Conservation (phyloP, 768 basidiomycete genomes). For the Pisolithus albus region DNA sequence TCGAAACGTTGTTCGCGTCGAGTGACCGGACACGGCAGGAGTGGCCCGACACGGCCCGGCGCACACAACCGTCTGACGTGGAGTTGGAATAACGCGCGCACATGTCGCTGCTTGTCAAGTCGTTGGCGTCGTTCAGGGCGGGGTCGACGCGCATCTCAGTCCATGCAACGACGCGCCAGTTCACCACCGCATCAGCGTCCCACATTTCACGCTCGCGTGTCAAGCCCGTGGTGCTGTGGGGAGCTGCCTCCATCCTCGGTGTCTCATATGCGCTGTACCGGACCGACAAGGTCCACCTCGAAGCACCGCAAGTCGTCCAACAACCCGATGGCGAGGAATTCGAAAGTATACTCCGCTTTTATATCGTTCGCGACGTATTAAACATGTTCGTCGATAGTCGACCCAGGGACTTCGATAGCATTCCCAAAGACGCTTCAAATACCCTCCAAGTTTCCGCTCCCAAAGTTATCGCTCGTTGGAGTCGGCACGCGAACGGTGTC, state of each 20-base stretch:
- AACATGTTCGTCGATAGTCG: conserved; percentile 36
- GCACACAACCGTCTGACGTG: too few relatives aligned
- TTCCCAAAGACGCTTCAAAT: conserved; percentile 64
- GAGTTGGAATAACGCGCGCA: too few relatives aligned
- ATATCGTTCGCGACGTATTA: background rate
- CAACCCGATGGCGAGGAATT: background rate
- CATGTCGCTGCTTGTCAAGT: background rate
- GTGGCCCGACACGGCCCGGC: too few relatives aligned
- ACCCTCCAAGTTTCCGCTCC: conserved; percentile 55
- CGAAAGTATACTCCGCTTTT: conserved; percentile 3
- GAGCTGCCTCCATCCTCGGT: conserved; percentile 21
- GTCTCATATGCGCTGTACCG: conserved; percentile 14
- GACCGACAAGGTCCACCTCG: conserved; percentile 31
- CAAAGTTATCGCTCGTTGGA: conserved; percentile 67
- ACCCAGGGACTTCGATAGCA: conserved; percentile 65
- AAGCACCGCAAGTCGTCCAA: conserved; percentile 24
- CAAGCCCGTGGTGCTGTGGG: conserved; percentile 19
- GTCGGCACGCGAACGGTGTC: conserved; percentile 85
- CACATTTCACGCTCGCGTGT: background rate
- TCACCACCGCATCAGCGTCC: background rate
- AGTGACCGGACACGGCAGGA: too few relatives aligned
- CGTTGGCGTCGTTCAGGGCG: background rate
- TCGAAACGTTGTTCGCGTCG: too few relatives aligned
- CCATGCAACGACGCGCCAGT: background rate
- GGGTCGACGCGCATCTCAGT: background rate